Evolutionary conservation across 345 rosid genomes (phyloP), one percentile per base, ranked within the genome.

Genomic region (Syzygium aqueum): DNA sequence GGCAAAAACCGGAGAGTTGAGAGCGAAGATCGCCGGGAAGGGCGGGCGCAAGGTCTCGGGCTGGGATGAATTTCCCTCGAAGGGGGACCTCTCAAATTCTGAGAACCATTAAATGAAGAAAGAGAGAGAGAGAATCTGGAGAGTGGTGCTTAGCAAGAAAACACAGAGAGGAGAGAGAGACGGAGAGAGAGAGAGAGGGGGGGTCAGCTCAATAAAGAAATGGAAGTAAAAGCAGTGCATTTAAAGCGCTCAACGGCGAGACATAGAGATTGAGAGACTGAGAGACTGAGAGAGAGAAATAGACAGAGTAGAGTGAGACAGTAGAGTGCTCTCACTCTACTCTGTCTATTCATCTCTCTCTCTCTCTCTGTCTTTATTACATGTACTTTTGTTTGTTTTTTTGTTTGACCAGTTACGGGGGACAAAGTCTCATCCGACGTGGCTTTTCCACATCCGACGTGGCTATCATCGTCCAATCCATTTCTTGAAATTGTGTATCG

Each of bases 241-340:
- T 80, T 80, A 87, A 87, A 87, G 88, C 77, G 57, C 77, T 37
- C 28, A 50, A 87, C 56, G 88, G 84, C 84, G 51, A 77, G 57
- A 59, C 54, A 40, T n/a, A n/a, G n/a, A n/a, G n/a, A n/a, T n/a
- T n/a, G n/a, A n/a, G 80, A 85, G 77, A 46, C 10, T 51, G 33
- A 23, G 84, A 80, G 30, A 10, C 3, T n/a, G 37, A 33, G 85
- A 84, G 5, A 43, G 37, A 84, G 85, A 5, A 43, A n/a, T 2
- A 9, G 63, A 25, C 46, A 10, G 63, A 57, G 63, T 23, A 57
- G 63, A 25, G 28, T 23, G 63, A 23, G n/a, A n/a, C n/a, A 57
- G 63, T 23, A 57, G 63, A 25, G 28, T 23, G 63, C 10, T 13
- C 9, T 43, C 46, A 43, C 46, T 43, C 46, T 43, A 43, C 46